phyloP scores from a whole-genome alignment of 495 filamentous ascomycete genomes.

The Elaphomyces granulatus region DNA sequence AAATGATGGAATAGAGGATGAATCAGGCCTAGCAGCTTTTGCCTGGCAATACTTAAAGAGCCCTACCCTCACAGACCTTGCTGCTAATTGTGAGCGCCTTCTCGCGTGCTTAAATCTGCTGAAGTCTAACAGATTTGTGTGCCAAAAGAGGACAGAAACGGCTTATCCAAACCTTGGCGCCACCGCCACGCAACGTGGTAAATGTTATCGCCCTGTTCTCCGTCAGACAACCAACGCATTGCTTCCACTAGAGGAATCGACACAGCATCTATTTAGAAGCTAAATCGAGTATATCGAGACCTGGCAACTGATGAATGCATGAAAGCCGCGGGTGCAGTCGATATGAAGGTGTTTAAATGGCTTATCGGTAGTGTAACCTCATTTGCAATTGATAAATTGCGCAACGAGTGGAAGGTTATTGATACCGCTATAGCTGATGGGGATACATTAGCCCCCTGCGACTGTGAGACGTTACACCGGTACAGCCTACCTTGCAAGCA shows the following conservation, averaged over 20 bases:
- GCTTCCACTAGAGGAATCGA: neutral
- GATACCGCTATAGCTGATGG: neutral
- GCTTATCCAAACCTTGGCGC: neutral
- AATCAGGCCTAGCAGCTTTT: neutral
- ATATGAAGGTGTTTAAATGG: neutral
- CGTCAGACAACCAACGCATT: neutral
- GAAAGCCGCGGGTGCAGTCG: neutral
- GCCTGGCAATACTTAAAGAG: conserved; percentile 1
- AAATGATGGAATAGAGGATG: neutral
- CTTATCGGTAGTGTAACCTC: neutral
- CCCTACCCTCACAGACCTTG: neutral
- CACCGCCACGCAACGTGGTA: neutral
- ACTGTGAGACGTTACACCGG: neutral
- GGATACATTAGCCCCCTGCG: neutral
- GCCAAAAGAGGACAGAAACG: neutral
- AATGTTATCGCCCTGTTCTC: conserved; percentile 1
- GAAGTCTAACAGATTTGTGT: neutral
- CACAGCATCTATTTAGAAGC: neutral
- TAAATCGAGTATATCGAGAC: neutral
- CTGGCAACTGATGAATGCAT: neutral
- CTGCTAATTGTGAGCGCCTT: neutral
- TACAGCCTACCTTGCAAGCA: neutral
- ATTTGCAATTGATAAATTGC: no score
- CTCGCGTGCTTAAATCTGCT: neutral
- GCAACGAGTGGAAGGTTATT: no score